These are phyloP conservation scores for Aureoboletus auriporus DNA, from an alignment of 768 basidiomycete genomes.

Conservation along the genomic window DNA sequence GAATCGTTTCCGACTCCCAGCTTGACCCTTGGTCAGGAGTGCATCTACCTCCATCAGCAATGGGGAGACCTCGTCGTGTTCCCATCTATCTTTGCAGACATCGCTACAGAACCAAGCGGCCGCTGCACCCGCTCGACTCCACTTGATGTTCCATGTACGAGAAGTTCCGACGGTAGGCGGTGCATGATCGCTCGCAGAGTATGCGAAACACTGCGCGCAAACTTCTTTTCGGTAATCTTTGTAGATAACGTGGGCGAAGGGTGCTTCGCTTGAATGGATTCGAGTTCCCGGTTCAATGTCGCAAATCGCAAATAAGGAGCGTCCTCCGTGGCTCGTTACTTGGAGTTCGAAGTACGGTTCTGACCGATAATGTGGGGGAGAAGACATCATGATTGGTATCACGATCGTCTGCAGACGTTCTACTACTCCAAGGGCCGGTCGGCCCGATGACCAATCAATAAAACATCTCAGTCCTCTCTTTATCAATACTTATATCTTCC, in stretches of 20 bases:
- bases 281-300: constrained; percentile 40
- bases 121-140: constrained; percentile 27
- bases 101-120: constrained; percentile 58
- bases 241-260: constrained; percentile 56
- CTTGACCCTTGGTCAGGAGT: constrained; percentile 34
- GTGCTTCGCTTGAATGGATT: constrained; percentile 42
- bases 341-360: constrained; percentile 18
- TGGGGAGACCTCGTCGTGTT: constrained; percentile 30
- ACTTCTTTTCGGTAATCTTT: constrained; percentile 65
- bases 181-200: constrained; percentile 36
- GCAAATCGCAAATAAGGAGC: constrained; percentile 47
- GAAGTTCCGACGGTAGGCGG: constrained; percentile 14
- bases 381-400: constrained; percentile 2
- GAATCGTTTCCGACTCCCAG: constrained; percentile 26
- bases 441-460: not conserved
- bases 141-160: constrained; percentile 43
- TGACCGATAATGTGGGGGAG: not conserved
- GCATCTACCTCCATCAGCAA: constrained; percentile 31
- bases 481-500: no score
- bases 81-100: constrained; percentile 44
- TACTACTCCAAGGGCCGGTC: not conserved
- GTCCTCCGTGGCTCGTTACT: constrained; percentile 46
- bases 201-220: constrained; percentile 61
- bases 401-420: not conserved
- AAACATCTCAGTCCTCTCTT: no score